phyloP scores from a whole-genome alignment of 108 stramenopile species.

The Halocafeteria seosinensis region DNA sequence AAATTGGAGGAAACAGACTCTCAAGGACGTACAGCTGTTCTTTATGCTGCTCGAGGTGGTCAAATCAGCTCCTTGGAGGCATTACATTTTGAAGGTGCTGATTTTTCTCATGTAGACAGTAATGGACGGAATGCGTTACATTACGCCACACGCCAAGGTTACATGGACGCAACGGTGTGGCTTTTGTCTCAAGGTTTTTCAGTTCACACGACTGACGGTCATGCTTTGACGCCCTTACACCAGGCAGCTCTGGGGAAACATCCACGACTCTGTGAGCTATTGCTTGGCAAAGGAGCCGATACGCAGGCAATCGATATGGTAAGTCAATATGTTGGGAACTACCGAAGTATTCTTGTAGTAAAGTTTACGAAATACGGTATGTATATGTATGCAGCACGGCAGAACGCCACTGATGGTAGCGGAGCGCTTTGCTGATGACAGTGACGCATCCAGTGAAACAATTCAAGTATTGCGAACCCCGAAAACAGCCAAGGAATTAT shows the following conservation, averaged over 20 bases:
- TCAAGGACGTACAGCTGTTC: neutral
- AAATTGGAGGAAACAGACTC: neutral
- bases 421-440: too few relatives aligned
- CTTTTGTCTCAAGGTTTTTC: neutral
- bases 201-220: neutral
- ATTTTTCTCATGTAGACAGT: neutral
- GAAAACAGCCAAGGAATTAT: too few relatives aligned
- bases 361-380: too few relatives aligned
- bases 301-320: neutral
- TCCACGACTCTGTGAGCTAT: neutral
- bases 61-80: neutral
- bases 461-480: too few relatives aligned
- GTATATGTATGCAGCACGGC: too few relatives aligned
- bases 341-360: too few relatives aligned
- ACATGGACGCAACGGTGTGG: neutral
- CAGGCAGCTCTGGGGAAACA: neutral
- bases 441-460: too few relatives aligned
- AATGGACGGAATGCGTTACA: neutral
- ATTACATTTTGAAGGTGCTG: neutral
- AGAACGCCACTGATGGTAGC: too few relatives aligned
- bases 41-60: neutral
- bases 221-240: neutral
- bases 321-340: too few relatives aligned
- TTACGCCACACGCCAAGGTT: neutral
- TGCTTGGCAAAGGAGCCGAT: neutral